A percentile compares a stretch with the other conserved stretches of the same genome.
Evolutionary conservation across 1,139 yeast genomes (phyloP).

Genomic region (Yamadazyma epiphylla): DNA sequence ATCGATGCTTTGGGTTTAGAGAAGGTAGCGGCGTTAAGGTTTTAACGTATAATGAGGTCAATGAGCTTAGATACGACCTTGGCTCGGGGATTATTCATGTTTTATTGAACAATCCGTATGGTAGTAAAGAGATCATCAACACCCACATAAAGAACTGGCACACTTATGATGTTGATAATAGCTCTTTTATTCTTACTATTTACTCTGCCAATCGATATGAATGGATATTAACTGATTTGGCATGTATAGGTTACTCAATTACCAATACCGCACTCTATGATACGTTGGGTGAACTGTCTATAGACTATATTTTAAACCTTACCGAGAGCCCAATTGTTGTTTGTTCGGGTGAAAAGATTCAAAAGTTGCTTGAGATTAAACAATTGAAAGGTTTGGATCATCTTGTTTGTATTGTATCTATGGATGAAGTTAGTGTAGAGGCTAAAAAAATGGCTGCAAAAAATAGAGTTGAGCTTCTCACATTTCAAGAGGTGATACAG

Average conservation of each 20-base stretch:
- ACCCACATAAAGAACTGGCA: slow-evolving; percentile 19
- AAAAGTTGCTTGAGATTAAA: slow-evolving; percentile 19
- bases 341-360: slow-evolving; percentile 27
- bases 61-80: slow-evolving; percentile 15
- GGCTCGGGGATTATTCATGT: slow-evolving; percentile 29
- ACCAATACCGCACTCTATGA: slow-evolving; percentile 36
- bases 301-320: slow-evolving; percentile 23
- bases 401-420: slow-evolving; percentile 22
- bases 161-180: slow-evolving; percentile 14
- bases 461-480: slow-evolving; percentile 30
- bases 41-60: slow-evolving; percentile 14
- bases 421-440: slow-evolving; percentile 20
- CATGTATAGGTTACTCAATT: slow-evolving; percentile 28
- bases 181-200: slow-evolving; percentile 28
- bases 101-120: slow-evolving; percentile 22
- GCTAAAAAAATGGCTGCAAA: slow-evolving; percentile 11
- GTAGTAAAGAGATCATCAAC: slow-evolving; percentile 17
- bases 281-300: slow-evolving; percentile 27
- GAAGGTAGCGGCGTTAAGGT: slow-evolving; percentile 17
- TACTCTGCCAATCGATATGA: slow-evolving; percentile 29
- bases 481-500: slow-evolving; percentile 44
- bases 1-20: slow-evolving; percentile 28
- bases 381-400: slow-evolving; percentile 13
- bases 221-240: slow-evolving; percentile 35
- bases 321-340: slow-evolving; percentile 30